Base-by-base conservation (phyloP, 1,139 yeast species). In the Suzukiozyma palmioleophila region DNA sequence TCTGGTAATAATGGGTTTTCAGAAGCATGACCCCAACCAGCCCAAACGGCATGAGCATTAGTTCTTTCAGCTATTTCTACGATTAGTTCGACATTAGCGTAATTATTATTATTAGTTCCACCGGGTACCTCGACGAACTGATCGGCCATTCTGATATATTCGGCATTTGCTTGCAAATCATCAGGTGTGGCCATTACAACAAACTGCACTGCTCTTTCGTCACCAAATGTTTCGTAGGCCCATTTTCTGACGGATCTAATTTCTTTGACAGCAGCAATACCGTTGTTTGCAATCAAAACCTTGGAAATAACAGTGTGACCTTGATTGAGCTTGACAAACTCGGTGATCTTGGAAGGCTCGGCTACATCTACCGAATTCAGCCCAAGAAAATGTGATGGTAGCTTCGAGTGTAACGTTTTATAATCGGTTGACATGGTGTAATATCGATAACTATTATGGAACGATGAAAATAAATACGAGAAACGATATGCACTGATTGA, bases 21-120 rank as follows among this genome's bases (percentile, higher is more conserved):
- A 18, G 96, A 87, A 29, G 99, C 99, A 62, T 94, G 98, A 54
- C 99, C 99, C 97, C 97, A 85, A 53, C 99, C 99, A 27, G 99
- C 98, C 99, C 99, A 92, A 44, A 92, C 99, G 21, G 98, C 99
- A 61, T 92, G 96, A 43, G 86, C 97, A 50, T 88, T 79, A 38
- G 96, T 84, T 69, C 97, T 84, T 69, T 92, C 98, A 32, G 99
- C 99, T 42, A 92, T 74, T 57, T 92, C 99, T 37, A 92, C 97
- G 64, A 92, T 92, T 49, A 92, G 75, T 53, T 94, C 98, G 46
- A 92, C 99, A 58, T 92, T 92, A 54, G 99, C 98, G 61, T 90
- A 90, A 66, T 92, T 92, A 67, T 92, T 92, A 71, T 92, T 92
- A 68, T 94, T 94, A 42, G 97, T 92, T 41, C 98, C 98, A 56